Evolutionary conservation across 2,329 filamentous ascomycete species (phyloP), one percentile per base, ranked within the genome.

Genomic region (Monosporascus ibericus): DNA sequence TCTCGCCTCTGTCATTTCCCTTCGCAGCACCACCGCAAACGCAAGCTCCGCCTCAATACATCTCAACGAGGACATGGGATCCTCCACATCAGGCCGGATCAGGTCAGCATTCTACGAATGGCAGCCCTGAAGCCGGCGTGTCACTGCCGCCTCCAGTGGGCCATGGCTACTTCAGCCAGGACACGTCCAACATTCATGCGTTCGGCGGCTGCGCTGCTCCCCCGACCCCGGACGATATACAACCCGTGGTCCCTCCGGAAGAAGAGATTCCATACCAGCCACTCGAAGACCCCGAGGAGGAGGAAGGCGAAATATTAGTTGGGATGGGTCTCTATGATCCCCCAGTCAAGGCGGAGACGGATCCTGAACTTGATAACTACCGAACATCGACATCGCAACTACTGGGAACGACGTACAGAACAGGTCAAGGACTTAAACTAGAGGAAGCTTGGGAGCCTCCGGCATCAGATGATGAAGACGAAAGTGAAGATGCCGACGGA

Each of bases 241-340:
- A 81, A 2, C 74, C 76, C 5, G 68, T 73, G 20, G 65, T 76
- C 9, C 66, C 76, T 34, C 67, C 76, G 11, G 78, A 83, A 47
- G 78, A 80, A 52, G 65, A 70, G 6, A 74, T 77, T 48, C 68
- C 73, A 11, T 80, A 76, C 55, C 71, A 78, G 51, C 60, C 76
- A 6, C 68, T 81, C 24, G 76, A 79, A 34, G 76, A 81, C 39
- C 65, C 72, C 4, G 42, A 46, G 11, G 74, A 80, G 47, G 81
- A 76, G 25, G 74, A 79, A 15, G 86, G 83, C 38, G 87, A 91
- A 62, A 86, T 90, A 54, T 76, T 92, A 2, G 78, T 91, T n/a
- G 88, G 88, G 20, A 86, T 94, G 80, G 89, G 89, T 1, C 78
- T 94, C 0, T 94, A 94, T 67, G 88, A 90, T 62, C 74, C 81